A percentile compares a stretch with the other conserved stretches of the same genome.
phyloP scores from a whole-genome alignment of 2,329 filamentous ascomycete species.

The Tolypocladium tropicale region DNA sequence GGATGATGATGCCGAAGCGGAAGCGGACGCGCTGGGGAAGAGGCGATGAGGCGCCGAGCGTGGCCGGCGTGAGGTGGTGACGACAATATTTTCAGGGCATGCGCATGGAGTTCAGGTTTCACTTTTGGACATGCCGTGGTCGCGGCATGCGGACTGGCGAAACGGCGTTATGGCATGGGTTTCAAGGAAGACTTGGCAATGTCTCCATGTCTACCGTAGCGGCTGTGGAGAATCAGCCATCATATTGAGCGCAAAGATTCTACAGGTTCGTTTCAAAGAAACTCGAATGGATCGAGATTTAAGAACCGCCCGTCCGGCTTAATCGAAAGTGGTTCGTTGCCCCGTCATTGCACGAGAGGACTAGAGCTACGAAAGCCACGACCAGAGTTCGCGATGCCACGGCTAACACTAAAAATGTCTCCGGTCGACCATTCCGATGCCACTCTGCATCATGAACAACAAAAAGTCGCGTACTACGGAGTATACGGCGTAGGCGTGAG shows the following conservation, averaged over 20 bases:
- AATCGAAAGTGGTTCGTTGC: too few species aligned
- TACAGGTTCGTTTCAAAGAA: too few species aligned
- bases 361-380: background rate
- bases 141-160: background rate
- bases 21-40: constrained; percentile 29
- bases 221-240: background rate
- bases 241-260: too few species aligned
- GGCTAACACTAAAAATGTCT: background rate
- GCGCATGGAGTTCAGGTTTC: background rate
- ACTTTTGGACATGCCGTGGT: background rate
- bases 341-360: background rate
- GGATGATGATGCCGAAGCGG: constrained; percentile 37
- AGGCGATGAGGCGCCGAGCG: constrained; percentile 18
- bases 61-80: background rate
- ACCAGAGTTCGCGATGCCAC: background rate
- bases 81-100: background rate
- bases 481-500: background rate
- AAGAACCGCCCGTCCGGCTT: too few species aligned
- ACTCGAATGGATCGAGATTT: background rate
- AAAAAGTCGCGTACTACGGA: background rate
- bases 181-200: background rate
- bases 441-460: background rate
- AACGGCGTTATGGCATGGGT: background rate
- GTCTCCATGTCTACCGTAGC: background rate
- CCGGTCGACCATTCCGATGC: background rate